Conservation (phyloP, 371 early-diverging fungal species). For the Smittium culicis region DNA sequence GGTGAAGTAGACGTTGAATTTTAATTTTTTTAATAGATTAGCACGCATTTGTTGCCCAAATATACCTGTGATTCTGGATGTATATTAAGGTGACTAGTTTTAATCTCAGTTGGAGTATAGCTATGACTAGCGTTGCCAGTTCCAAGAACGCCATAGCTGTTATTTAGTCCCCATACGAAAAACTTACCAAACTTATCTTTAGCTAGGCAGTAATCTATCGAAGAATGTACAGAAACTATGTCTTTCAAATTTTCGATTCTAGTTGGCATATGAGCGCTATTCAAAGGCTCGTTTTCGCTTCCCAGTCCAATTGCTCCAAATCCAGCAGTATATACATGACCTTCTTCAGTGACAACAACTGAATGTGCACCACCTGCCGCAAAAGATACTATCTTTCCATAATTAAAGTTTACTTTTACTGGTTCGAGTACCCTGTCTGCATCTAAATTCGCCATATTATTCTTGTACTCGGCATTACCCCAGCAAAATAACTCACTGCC, state of each 20-base stretch:
- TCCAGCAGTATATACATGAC: constrained; percentile 51
- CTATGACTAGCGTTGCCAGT: too few species aligned
- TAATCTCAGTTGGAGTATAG: too few species aligned
- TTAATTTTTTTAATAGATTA: too few species aligned
- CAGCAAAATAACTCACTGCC: constrained; percentile 44
- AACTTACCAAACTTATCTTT: neutral
- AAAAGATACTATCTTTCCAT: constrained; percentile 33
- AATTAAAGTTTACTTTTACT: constrained; percentile 28
- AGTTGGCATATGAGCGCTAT: constrained; percentile 13
- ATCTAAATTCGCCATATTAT: constrained; percentile 51
- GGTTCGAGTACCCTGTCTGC: constrained; percentile 54
- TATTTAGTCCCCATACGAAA: neutral
- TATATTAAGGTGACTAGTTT: too few species aligned
- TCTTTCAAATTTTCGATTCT: constrained; percentile 10
- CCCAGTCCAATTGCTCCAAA: constrained; percentile 59
- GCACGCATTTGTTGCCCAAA: too few species aligned
- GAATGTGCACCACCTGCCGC: constrained; percentile 65
- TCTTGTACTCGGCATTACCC: constrained; percentile 76
- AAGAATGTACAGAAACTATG: constrained; percentile 16
- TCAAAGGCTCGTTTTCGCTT: constrained; percentile 25
- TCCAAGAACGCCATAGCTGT: too few species aligned
- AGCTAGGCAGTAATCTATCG: constrained; percentile 27
- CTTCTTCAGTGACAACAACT: constrained; percentile 41
- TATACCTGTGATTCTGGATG: too few species aligned
- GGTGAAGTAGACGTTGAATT: too few species aligned